Conservation (phyloP, 2,329 filamentous ascomycete genomes). For the Stagonosporopsis vannaccii region DNA sequence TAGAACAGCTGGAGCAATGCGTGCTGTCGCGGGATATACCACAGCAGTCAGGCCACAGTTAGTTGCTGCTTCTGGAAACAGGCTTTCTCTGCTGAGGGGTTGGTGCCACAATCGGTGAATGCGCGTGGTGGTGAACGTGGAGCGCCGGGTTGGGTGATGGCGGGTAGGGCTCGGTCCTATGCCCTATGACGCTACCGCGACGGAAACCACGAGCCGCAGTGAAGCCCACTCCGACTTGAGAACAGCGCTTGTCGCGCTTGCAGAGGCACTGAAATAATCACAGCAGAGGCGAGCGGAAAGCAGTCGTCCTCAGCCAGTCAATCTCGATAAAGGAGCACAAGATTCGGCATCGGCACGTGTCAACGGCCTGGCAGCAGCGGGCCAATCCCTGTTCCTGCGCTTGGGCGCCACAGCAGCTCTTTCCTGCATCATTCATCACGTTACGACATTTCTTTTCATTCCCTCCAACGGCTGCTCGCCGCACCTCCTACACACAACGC, state of each 20-base stretch:
- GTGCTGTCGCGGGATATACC: not conserved
- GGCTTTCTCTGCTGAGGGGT: not conserved
- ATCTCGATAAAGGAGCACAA: not conserved
- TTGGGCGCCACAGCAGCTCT: constrained; percentile 16
- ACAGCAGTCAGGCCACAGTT: not conserved
- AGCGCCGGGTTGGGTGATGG: not conserved
- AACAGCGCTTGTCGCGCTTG: constrained; percentile 15
- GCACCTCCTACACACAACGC: constrained; percentile 18
- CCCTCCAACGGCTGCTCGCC: constrained; percentile 17
- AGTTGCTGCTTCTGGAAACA: not conserved
- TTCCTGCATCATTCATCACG: constrained; percentile 25
- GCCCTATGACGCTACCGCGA: constrained; percentile 15
- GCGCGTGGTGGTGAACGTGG: constrained; percentile 6
- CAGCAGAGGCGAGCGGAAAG: not conserved
- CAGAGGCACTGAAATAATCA: constrained; percentile 1
- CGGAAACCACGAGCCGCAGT: constrained; percentile 6
- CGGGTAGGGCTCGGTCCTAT: constrained; percentile 11
- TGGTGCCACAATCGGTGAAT: not conserved
- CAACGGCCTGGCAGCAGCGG: constrained; percentile 8
- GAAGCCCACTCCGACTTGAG: not conserved
- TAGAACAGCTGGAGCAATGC: not conserved
- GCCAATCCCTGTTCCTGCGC: constrained; percentile 16
- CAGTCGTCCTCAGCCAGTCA: not conserved
- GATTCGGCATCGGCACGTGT: constrained; percentile 13
- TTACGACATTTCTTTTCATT: constrained; percentile 26